phyloP scores from a whole-genome alignment of 345 rosid genomes.

The Brassica carinata region DNA sequence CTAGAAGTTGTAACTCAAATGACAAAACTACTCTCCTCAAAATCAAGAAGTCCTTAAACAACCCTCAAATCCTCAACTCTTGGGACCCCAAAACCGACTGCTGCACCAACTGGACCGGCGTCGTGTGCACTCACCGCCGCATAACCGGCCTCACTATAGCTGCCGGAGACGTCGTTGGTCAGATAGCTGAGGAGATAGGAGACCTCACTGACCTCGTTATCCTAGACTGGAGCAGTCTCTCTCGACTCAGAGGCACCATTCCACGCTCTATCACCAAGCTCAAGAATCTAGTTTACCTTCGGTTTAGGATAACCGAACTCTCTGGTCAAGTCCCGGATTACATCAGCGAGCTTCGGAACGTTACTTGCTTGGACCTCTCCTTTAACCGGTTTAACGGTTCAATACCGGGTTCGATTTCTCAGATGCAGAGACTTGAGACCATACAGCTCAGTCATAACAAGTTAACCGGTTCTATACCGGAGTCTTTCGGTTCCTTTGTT shows the following conservation, averaged over 20 bases:
- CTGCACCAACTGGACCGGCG: constrained; percentile 64
- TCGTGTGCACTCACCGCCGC: constrained; percentile 60
- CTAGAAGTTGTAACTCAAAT: constrained; percentile 43
- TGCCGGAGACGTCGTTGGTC: constrained; percentile 52
- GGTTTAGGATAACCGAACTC: constrained; percentile 36
- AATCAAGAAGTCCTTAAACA: constrained; percentile 53
- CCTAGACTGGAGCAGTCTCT: constrained; percentile 25
- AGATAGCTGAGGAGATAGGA: constrained; percentile 26
- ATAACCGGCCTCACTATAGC: constrained; percentile 57
- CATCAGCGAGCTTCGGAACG: constrained; percentile 48
- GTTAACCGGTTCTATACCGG: constrained; percentile 55
- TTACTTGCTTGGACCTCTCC: constrained; percentile 54
- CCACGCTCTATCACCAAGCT: constrained; percentile 64
- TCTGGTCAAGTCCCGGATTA: constrained; percentile 58
- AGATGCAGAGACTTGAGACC: constrained; percentile 12
- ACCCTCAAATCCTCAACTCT: constrained; percentile 63
- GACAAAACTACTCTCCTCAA: constrained; percentile 65
- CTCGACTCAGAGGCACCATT: constrained; percentile 44
- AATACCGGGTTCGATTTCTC: constrained; percentile 40
- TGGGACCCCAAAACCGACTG: constrained; percentile 67
- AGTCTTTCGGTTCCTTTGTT: constrained; percentile 48
- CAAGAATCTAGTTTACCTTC: constrained; percentile 41
- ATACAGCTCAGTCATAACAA: constrained; percentile 31
- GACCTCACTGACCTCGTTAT: constrained; percentile 30
- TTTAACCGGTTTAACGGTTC: constrained; percentile 60